Conservation (phyloP, 2,329 filamentous ascomycete genomes). For the Leptosphaerulina australis region DNA sequence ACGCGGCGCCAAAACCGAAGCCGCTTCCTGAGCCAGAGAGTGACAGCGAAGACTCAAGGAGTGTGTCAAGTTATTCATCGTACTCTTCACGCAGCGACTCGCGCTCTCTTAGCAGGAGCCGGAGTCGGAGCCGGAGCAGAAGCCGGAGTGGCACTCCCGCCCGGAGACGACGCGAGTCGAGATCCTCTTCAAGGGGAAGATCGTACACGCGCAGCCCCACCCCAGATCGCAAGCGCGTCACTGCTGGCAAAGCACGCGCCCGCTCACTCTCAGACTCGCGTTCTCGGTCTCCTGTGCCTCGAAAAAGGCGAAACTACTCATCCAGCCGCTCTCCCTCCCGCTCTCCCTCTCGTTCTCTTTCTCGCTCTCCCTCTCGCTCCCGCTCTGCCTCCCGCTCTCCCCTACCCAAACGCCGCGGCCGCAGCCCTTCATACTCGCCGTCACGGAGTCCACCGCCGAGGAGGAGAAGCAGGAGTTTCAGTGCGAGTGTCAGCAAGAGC, state of each 20-base stretch:
- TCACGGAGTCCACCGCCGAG: slow-evolving; percentile 25
- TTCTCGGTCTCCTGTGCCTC: slow-evolving; percentile 29
- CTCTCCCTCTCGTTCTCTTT: no score
- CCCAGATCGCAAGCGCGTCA: slow-evolving; percentile 31
- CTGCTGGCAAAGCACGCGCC: slow-evolving; percentile 21
- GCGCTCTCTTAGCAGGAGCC: slow-evolving; percentile 32
- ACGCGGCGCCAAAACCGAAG: slow-evolving; percentile 78
- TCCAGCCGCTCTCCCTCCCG: slow-evolving; percentile 36
- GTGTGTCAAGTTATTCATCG: slow-evolving; percentile 43
- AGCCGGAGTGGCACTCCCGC: slow-evolving; percentile 25
- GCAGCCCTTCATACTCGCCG: slow-evolving; percentile 28
- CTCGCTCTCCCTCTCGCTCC: slow-evolving; percentile 39
- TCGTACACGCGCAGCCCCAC: slow-evolving; percentile 40
- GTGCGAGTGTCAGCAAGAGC: slow-evolving; percentile 12
- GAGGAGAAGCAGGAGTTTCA: slow-evolving; percentile 20
- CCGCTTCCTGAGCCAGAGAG: slow-evolving; percentile 54
- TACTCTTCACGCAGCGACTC: slow-evolving; percentile 41
- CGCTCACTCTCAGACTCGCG: slow-evolving; percentile 29
- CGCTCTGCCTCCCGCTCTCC: slow-evolving; percentile 27
- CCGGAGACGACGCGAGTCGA: slow-evolving; percentile 15
- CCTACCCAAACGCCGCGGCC: slow-evolving; percentile 31
- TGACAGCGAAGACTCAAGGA: slow-evolving; percentile 42
- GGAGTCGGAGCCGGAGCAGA: slow-evolving; percentile 21
- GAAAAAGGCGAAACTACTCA: slow-evolving; percentile 33
- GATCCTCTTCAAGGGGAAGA: slow-evolving; percentile 32